Conservation (phyloP, 805 yeast genomes). For the Middelhovenomyces tepae region DNA sequence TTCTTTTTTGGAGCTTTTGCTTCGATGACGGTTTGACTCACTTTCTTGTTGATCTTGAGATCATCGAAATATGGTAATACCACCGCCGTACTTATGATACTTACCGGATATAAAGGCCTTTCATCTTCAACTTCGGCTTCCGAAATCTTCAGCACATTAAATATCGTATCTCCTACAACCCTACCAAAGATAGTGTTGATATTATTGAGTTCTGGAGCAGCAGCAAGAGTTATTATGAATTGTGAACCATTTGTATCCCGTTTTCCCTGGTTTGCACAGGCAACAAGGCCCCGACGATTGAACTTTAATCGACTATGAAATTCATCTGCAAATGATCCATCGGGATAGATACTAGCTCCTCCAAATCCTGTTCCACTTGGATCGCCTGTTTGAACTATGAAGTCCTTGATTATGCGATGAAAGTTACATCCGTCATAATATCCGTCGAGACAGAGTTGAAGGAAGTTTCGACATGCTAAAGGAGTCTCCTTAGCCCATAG, state of each 20-base stretch:
- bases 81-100: constrained; percentile 34
- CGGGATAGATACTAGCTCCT: constrained; percentile 21
- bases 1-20: constrained; percentile 21
- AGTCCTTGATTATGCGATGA: constrained; percentile 29
- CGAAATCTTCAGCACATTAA: constrained; percentile 40
- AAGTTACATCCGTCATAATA: constrained; percentile 36
- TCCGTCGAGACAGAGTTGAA: constrained; percentile 40
- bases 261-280: constrained; percentile 33
- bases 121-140: constrained; percentile 38
- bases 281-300: constrained; percentile 46
- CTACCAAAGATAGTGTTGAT: constrained; percentile 47
- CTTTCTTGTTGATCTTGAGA: constrained; percentile 16
- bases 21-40: constrained; percentile 4
- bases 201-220: constrained; percentile 37
- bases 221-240: constrained; percentile 43
- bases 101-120: constrained; percentile 45
- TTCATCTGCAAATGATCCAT: constrained; percentile 33
- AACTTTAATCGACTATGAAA: constrained; percentile 44
- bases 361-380: constrained; percentile 27
- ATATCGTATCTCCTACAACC: constrained; percentile 48
- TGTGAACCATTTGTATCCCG: constrained; percentile 28
- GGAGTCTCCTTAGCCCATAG: constrained; percentile 67
- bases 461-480: constrained; percentile 35
- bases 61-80: constrained; percentile 43
- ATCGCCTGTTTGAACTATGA: constrained; percentile 34